A percentile compares a stretch with the other conserved stretches of the same genome.
These are phyloP conservation scores for Exophiala spinifera DNA, from an alignment of 2,329 filamentous ascomycete genomes.

Conservation along the genomic window DNA sequence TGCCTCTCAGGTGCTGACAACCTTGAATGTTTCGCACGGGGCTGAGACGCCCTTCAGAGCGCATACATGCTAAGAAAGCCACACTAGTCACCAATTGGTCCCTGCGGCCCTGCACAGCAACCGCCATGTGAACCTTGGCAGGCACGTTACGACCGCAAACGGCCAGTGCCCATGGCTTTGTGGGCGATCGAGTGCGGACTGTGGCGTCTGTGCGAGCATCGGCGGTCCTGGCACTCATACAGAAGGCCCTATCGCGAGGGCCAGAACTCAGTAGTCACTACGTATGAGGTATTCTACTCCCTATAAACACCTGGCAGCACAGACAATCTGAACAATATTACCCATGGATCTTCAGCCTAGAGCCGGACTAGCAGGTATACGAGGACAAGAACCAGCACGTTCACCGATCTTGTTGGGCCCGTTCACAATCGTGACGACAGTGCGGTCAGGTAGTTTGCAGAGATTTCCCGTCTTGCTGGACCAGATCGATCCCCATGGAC, in stretches of 20 bases:
- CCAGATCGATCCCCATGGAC: slow-evolving; percentile 3
- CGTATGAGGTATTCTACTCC: not conserved
- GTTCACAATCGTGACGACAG: not conserved
- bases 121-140: slow-evolving; percentile 6
- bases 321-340: not conserved
- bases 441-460: not conserved
- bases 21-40: not conserved
- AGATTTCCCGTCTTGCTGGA: slow-evolving; percentile 1
- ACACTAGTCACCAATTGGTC: not conserved
- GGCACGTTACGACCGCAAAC: not conserved
- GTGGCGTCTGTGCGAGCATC: no score
- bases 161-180: no score
- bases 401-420: not conserved
- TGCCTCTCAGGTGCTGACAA: slow-evolving; percentile 1
- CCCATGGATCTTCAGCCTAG: not conserved
- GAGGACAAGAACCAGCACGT: not conserved
- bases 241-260: no score
- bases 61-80: not conserved
- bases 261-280: not conserved
- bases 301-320: no score
- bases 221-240: no score
- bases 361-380: no score
- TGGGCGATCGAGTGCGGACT: no score
- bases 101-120: slow-evolving; percentile 8
- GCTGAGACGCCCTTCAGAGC: not conserved